These are phyloP conservation scores for Neoboletus brunneissimus DNA, from an alignment of 768 basidiomycete genomes.

Conservation along the genomic window DNA sequence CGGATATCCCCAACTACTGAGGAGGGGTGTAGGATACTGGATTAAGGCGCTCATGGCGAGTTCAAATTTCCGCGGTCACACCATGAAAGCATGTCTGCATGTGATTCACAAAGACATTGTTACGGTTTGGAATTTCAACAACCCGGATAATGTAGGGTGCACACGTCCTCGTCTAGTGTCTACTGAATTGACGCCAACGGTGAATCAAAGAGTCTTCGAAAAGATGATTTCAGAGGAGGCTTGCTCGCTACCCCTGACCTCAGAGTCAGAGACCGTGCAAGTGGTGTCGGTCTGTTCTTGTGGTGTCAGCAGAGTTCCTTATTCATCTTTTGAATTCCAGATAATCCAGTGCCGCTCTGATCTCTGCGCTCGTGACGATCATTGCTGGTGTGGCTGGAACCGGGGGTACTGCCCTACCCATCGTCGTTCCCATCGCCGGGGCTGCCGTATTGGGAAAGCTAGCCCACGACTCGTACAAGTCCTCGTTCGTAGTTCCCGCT, in stretches of 20 bases:
- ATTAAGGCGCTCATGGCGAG: neutral
- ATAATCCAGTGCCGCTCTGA: neutral
- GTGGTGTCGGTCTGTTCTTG: neutral
- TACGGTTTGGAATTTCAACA: slow-evolving; percentile 3
- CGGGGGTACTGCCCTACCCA: neutral
- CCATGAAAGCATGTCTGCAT: neutral
- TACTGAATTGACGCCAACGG: neutral
- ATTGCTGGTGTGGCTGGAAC: neutral
- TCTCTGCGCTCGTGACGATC: slow-evolving; percentile 6
- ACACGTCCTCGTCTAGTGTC: neutral
- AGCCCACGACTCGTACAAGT: neutral
- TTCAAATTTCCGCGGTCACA: neutral
- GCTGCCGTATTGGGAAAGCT: neutral
- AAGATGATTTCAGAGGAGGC: neutral
- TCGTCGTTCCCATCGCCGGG: neutral
- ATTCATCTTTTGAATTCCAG: neutral
- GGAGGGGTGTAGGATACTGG: neutral
- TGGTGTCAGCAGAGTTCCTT: neutral
- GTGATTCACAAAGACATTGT: slow-evolving; percentile 6
- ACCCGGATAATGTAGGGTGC: neutral
- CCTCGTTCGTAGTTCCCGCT: neutral
- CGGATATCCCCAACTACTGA: neutral
- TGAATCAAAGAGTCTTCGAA: neutral
- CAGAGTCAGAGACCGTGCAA: neutral
- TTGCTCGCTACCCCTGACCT: neutral